phyloP scores from a whole-genome alignment of 2,329 filamentous ascomycete species.

The Cladosporium cucumerinum region DNA sequence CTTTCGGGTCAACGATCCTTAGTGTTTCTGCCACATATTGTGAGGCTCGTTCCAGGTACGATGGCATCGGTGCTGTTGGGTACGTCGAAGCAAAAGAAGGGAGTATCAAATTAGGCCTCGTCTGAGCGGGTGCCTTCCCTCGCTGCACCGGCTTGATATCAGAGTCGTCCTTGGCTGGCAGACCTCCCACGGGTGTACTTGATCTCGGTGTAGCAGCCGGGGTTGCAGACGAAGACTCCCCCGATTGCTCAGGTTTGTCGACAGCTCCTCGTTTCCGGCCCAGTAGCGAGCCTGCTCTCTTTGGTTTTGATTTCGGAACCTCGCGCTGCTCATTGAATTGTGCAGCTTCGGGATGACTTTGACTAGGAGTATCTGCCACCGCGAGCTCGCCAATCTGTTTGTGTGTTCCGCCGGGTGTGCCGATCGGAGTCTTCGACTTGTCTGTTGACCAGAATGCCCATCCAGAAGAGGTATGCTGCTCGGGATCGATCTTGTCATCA shows the following conservation, averaged over 20 bases:
- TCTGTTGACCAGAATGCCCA: slow-evolving; percentile 81
- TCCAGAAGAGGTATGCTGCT: slow-evolving; percentile 52
- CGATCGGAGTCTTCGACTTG: slow-evolving; percentile 49
- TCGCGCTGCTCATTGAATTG: slow-evolving; percentile 47
- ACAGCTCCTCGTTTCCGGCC: slow-evolving; percentile 24
- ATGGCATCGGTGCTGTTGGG: slow-evolving; percentile 43
- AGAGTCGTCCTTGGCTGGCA: not conserved
- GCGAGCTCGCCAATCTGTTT: slow-evolving; percentile 53
- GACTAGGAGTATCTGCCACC: slow-evolving; percentile 50
- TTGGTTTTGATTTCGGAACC: slow-evolving; percentile 18
- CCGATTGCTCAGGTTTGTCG: slow-evolving; percentile 22
- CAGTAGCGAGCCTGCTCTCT: slow-evolving; percentile 24
- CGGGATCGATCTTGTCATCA: slow-evolving; percentile 18
- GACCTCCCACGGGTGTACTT: not conserved
- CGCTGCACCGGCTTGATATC: slow-evolving; percentile 22
- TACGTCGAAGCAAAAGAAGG: slow-evolving; percentile 70
- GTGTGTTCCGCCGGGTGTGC: slow-evolving; percentile 55
- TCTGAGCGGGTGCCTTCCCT: slow-evolving; percentile 25
- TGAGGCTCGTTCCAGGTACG: slow-evolving; percentile 41
- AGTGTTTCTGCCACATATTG: slow-evolving; percentile 38
- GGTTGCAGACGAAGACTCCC: slow-evolving; percentile 2
- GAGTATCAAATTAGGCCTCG: slow-evolving; percentile 60
- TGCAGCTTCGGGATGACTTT: slow-evolving; percentile 49
- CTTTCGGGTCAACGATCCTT: slow-evolving; percentile 32
- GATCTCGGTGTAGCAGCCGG: slow-evolving; percentile 3